phyloP scores from a whole-genome alignment of 192 early-diverging fungal genomes.

The Phycomyces nitens region DNA sequence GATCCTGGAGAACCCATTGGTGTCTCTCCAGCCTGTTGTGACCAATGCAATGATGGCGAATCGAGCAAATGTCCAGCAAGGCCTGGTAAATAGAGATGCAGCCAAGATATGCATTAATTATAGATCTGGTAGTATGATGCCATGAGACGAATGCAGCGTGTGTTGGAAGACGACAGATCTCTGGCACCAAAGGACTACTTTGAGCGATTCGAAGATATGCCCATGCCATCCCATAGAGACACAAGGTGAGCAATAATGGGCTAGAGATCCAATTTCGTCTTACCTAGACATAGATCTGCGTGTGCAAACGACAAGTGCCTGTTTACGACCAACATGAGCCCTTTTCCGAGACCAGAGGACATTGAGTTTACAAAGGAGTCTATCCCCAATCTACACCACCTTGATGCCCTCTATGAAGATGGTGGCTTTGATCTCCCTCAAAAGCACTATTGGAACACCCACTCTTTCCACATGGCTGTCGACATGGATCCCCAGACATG shows the following conservation, averaged over 20 bases:
- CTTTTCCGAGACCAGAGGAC: slow-evolving; percentile 42
- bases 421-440: slow-evolving; percentile 41
- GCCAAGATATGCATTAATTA: neutral
- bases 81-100: slow-evolving; percentile 32
- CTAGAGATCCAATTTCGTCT: neutral
- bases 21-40: slow-evolving; percentile 33
- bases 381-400: slow-evolving; percentile 33
- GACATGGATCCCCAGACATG: slow-evolving; percentile 45
- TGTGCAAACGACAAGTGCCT: slow-evolving; percentile 52
- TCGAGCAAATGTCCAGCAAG: slow-evolving; percentile 41
- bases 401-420: slow-evolving; percentile 3
- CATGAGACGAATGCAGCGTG: slow-evolving; percentile 40
- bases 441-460: slow-evolving; percentile 35
- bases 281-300: slow-evolving; percentile 36
- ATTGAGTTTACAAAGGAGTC: slow-evolving; percentile 34
- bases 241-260: slow-evolving; percentile 26
- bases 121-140: slow-evolving; percentile 44
- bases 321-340: slow-evolving; percentile 49
- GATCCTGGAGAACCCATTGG: slow-evolving; percentile 41
- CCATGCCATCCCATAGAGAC: slow-evolving; percentile 41
- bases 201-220: slow-evolving; percentile 39
- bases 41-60: slow-evolving; percentile 40
- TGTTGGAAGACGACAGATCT: slow-evolving; percentile 36
- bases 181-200: slow-evolving; percentile 43
- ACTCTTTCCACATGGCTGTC: slow-evolving; percentile 48